Evolutionary conservation across 768 basidiomycete genomes (phyloP).

Genomic region (Dacryopinax primogenitus): DNA sequence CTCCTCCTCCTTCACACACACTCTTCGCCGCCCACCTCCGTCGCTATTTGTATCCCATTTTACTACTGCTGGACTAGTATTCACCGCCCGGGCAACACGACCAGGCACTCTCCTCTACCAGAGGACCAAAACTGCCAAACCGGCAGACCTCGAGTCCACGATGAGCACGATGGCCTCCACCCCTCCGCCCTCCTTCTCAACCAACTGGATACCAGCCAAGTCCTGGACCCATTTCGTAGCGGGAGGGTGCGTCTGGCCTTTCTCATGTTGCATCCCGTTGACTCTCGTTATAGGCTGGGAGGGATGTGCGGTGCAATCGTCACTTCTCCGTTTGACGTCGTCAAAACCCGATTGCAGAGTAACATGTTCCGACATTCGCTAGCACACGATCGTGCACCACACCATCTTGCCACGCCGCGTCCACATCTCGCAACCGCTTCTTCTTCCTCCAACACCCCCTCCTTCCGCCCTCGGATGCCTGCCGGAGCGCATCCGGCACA

Average conservation of each 20-base stretch:
- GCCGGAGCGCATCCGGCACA: background rate
- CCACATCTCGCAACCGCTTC: background rate
- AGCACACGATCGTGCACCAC: conserved; percentile 28
- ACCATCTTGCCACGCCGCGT: background rate
- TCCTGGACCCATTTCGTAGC: conserved; percentile 78
- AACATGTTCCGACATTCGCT: conserved; percentile 49
- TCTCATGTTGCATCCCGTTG: background rate
- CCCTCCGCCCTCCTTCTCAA: conserved; percentile 16
- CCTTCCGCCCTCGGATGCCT: background rate
- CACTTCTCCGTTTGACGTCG: conserved; percentile 95
- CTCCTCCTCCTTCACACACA: too few species aligned
- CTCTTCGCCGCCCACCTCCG: too few species aligned
- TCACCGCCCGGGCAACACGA: too few species aligned
- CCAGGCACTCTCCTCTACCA: too few species aligned
- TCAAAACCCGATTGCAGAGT: conserved; percentile 93
- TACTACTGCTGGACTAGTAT: too few species aligned
- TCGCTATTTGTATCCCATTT: too few species aligned
- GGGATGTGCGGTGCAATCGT: conserved; percentile 97
- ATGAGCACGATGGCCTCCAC: background rate
- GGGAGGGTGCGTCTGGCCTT: conserved; percentile 53
- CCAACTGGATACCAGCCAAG: conserved; percentile 42
- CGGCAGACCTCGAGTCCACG: background rate
- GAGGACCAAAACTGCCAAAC: too few species aligned
- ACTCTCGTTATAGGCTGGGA: conserved; percentile 48
- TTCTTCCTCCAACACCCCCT: background rate